These are phyloP conservation scores for Tuber microsphaerosporum DNA, from an alignment of 495 filamentous ascomycete species.

Conservation along the genomic window DNA sequence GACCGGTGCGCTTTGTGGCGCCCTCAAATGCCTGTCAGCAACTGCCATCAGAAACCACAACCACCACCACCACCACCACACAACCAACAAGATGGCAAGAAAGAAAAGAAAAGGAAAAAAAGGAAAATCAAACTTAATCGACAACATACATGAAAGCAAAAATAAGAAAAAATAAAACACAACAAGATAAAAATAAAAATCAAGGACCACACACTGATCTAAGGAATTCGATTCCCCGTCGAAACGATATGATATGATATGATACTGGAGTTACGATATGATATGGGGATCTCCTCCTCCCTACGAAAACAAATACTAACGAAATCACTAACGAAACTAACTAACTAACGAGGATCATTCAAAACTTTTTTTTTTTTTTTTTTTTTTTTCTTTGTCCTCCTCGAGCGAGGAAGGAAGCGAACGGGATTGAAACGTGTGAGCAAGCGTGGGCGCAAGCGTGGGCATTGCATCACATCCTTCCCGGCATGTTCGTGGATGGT, in stretches of 20 bases:
- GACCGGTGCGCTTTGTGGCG: conserved; percentile 4
- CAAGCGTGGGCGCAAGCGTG: not conserved
- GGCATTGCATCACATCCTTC: conserved; percentile 4
- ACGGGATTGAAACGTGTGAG: conserved; percentile 4
- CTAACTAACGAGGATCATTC: not conserved
- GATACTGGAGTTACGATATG: not conserved
- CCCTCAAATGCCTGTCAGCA: not conserved
- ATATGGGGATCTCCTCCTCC: not conserved
- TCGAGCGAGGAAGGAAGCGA: not conserved
- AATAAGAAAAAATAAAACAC: conserved; percentile 1
- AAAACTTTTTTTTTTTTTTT: not conserved
- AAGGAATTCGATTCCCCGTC: not conserved
- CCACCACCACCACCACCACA: not conserved
- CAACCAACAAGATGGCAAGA: too few relatives aligned
- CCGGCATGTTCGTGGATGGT: not conserved
- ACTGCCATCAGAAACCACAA: not conserved
- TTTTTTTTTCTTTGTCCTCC: not conserved
- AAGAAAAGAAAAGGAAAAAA: not conserved
- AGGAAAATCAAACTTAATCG: not conserved
- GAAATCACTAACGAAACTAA: not conserved
- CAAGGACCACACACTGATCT: not conserved
- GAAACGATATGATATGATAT: conserved; percentile 3
- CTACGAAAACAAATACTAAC: not conserved
- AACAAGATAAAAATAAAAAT: conserved; percentile 1
- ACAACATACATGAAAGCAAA: not conserved